Percentiles rank a stretch among this genome's conserved stretches.
These are phyloP conservation scores for Heritiera littoralis DNA, from an alignment of 345 rosid genomes.

Conservation along the genomic window DNA sequence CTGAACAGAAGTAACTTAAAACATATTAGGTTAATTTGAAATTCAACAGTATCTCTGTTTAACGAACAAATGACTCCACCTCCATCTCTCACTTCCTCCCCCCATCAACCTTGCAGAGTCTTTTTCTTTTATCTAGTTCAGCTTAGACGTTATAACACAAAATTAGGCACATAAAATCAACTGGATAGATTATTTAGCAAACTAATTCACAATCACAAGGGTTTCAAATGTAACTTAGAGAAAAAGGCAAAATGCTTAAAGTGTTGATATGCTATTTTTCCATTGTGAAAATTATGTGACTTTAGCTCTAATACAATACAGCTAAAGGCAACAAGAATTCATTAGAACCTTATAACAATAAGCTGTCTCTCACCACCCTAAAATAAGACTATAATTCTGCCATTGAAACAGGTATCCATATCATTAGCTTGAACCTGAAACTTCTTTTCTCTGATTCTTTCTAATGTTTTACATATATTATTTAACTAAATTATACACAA, in stretches of 20 bases:
- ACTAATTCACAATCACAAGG: too few relatives aligned
- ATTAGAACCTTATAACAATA: neutral
- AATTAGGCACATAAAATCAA: too few relatives aligned
- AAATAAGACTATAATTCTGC: neutral
- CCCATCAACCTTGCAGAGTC: too few relatives aligned
- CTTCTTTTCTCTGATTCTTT: neutral
- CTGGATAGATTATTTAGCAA: too few relatives aligned
- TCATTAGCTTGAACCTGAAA: neutral
- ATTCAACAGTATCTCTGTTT: too few relatives aligned
- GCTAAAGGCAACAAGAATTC: neutral
- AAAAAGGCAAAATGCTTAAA: neutral
- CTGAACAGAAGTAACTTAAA: too few relatives aligned
- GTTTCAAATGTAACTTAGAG: neutral
- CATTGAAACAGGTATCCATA: neutral
- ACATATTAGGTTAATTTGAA: too few relatives aligned
- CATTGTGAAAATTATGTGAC: neutral
- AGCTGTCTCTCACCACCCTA: neutral
- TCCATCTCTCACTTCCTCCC: too few relatives aligned
- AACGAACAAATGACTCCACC: too few relatives aligned
- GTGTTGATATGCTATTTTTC: neutral
- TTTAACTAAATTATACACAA: neutral
- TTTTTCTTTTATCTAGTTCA: too few relatives aligned
- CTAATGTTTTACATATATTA: neutral
- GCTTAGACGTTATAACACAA: too few relatives aligned
- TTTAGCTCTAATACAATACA: neutral